phyloP scores from a whole-genome alignment of 129 eudicot genomes.

The Dittrichia graveolens region DNA sequence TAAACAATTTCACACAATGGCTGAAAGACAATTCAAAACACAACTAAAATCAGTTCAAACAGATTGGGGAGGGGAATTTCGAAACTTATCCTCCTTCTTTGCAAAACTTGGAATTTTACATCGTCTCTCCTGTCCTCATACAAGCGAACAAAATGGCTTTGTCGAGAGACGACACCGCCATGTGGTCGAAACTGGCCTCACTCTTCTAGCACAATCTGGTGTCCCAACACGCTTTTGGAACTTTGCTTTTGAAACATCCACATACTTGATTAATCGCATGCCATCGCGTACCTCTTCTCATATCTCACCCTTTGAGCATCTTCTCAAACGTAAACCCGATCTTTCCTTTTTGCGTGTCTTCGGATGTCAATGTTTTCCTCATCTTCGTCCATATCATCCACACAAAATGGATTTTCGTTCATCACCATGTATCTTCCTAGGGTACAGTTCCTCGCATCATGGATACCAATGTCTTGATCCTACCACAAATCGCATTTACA shows the following conservation, averaged over 20 bases:
- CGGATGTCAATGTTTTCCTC: background rate
- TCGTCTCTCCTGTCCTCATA: no score
- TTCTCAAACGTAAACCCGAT: background rate
- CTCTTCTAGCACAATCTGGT: no score
- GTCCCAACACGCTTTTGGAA: background rate
- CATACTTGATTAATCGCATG: no score
- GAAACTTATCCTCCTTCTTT: no score
- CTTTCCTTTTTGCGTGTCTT: background rate
- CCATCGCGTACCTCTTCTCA: background rate
- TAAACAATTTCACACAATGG: background rate
- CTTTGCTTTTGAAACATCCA: background rate
- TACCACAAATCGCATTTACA: background rate
- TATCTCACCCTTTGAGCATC: background rate
- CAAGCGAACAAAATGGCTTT: no score
- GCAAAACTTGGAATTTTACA: no score
- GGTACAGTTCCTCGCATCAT: no score
- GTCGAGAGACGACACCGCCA: no score
- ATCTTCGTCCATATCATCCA: no score
- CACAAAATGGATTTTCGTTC: no score
- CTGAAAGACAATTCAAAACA: background rate
- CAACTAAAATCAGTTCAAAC: background rate
- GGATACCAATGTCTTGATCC: background rate
- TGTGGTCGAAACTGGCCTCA: no score
- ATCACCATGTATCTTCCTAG: no score
- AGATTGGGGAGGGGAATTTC: background rate